phyloP scores from a whole-genome alignment of 2,329 filamentous ascomycete genomes.

The Ophiocordyceps camponoti-floridani region DNA sequence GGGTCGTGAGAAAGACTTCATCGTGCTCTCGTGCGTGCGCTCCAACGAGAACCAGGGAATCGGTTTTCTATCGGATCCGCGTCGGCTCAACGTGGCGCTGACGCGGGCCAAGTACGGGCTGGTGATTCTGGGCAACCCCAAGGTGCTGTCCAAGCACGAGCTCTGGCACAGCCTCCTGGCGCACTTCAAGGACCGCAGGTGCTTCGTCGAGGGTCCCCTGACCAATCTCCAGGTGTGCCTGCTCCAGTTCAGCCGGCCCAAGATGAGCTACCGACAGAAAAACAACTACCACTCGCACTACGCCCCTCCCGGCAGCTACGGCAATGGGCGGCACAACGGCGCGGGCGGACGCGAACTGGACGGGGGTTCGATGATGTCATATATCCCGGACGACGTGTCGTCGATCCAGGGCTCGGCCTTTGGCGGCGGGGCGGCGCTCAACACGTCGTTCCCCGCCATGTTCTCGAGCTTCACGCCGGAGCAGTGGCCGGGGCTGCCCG shows the following conservation, averaged over 20 bases:
- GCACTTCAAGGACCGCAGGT: slow-evolving; percentile 95
- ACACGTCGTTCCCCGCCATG: slow-evolving; percentile 70
- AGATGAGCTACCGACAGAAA: slow-evolving; percentile 83
- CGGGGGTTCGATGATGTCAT: slow-evolving; percentile 77
- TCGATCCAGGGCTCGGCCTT: slow-evolving; percentile 87
- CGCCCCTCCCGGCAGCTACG: slow-evolving; percentile 18
- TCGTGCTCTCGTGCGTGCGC: slow-evolving; percentile 90
- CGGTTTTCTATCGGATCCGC: slow-evolving; percentile 93
- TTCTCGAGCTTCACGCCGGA: slow-evolving; percentile 85
- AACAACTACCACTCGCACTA: slow-evolving; percentile 59
- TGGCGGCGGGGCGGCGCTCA: slow-evolving; percentile 66
- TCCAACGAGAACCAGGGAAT: slow-evolving; percentile 99
- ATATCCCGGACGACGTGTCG: slow-evolving; percentile 92
- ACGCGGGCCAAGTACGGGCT: slow-evolving; percentile 94
- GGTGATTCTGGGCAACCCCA: slow-evolving; percentile 93
- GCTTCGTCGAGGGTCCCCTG: slow-evolving; percentile 85
- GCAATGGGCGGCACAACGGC: slow-evolving; percentile 22
- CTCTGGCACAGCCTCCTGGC: slow-evolving; percentile 90
- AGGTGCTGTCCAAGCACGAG: slow-evolving; percentile 93
- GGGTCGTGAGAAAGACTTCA: slow-evolving; percentile 97
- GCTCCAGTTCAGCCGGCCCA: slow-evolving; percentile 85
- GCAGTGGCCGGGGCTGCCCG: slow-evolving; percentile 68
- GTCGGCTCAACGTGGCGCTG: slow-evolving; percentile 89
- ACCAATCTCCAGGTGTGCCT: slow-evolving; percentile 92
- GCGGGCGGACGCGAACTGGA: slow-evolving; percentile 41